Percentiles rank a stretch among this genome's conserved stretches.
Conservation (phyloP, 2,329 filamentous ascomycete species). For the Neopestalotiopsis rosae region DNA sequence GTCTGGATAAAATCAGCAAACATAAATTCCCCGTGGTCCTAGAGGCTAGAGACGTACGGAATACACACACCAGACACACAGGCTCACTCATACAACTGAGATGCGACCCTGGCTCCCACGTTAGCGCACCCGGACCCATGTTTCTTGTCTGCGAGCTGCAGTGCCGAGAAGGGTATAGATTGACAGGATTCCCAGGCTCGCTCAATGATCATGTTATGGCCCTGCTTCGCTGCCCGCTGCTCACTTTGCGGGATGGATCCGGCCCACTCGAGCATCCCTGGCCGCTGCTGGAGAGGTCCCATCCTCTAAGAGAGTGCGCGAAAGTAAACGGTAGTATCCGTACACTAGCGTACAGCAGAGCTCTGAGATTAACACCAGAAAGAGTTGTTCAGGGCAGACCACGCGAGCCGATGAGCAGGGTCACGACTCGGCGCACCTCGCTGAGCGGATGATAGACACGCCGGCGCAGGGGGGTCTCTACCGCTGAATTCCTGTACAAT, state of each 20-base stretch:
- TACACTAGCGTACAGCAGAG: not conserved
- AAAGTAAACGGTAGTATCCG: not conserved
- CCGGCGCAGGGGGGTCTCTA: not conserved
- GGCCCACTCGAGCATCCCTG: slow-evolving; percentile 7
- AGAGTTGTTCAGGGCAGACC: not conserved
- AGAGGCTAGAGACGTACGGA: not conserved
- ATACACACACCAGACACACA: not conserved
- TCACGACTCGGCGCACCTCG: not conserved
- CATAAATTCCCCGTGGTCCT: slow-evolving; percentile 4
- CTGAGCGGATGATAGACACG: not conserved
- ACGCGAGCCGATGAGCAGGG: slow-evolving; percentile 1
- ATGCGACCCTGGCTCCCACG: slow-evolving; percentile 8
- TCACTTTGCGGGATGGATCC: slow-evolving; percentile 14
- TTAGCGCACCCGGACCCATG: slow-evolving; percentile 10
- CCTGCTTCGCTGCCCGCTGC: not conserved
- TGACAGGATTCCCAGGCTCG: slow-evolving; percentile 11
- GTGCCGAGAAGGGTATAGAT: slow-evolving; percentile 9
- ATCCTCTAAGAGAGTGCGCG: not conserved
- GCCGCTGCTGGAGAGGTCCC: not conserved
- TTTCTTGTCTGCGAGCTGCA: slow-evolving; percentile 5
- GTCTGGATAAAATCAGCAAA: slow-evolving; percentile 8
- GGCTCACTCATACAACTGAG: not conserved
- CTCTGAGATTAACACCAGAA: not conserved
- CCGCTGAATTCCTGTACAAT: slow-evolving; percentile 9
- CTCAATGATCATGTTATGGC: not conserved